These are phyloP conservation scores for Venturia pyrina DNA, from an alignment of 2,329 filamentous ascomycete species.

Conservation along the genomic window DNA sequence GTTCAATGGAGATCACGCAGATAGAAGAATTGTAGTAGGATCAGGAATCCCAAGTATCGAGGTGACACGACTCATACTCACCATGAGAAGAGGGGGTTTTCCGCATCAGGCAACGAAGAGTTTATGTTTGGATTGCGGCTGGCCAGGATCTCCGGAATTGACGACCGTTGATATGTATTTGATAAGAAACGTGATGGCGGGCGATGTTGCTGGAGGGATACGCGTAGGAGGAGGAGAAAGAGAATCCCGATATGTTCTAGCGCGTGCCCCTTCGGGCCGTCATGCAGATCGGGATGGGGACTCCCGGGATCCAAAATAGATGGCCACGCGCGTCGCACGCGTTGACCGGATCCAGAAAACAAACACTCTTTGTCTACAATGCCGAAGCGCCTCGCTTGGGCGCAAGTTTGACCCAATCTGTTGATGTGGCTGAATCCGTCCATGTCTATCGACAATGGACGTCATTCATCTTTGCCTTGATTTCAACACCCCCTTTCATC, in stretches of 20 bases:
- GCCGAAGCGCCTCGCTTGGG: not conserved
- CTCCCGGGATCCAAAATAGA: not conserved
- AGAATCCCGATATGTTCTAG: not conserved
- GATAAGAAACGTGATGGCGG: no score
- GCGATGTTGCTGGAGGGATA: no score
- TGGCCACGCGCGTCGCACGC: not conserved
- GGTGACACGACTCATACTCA: no score
- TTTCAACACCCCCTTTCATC: not conserved
- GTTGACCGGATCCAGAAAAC: not conserved
- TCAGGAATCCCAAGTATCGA: no score
- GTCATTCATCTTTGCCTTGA: conserved; percentile 1
- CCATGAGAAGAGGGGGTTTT: no score
- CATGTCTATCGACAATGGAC: not conserved
- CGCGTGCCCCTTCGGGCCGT: not conserved
- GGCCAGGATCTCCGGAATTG: no score
- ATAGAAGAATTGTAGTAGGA: no score
- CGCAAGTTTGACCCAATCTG: not conserved
- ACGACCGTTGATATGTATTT: no score
- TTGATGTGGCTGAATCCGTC: not conserved
- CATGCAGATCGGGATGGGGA: not conserved
- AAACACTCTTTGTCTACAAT: not conserved
- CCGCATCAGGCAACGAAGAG: no score
- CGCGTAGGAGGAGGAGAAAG: no score
- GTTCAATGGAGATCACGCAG: no score
- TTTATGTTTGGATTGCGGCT: no score